Evolutionary conservation across 1,139 yeast species (phyloP).

Genomic region (Suhomyces chickasaworum): DNA sequence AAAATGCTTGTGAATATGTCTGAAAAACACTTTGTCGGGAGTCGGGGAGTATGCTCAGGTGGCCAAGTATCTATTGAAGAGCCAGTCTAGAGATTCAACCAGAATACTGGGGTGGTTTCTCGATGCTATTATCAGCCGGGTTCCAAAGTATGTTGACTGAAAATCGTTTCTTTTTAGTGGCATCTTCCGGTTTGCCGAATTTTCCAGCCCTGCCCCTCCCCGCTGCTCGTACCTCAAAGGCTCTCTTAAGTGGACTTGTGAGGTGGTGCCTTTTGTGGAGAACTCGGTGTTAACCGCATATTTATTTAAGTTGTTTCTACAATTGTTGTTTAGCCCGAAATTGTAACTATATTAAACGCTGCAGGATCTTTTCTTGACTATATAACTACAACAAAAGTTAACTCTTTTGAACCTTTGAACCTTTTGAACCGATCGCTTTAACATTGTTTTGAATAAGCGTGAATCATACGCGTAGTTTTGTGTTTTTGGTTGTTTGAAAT

Average conservation of each 20-base stretch:
- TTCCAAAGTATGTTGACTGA: background rate
- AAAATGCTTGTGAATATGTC: background rate
- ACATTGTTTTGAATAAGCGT: background rate
- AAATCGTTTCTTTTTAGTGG: background rate
- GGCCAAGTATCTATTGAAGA: too few relatives aligned
- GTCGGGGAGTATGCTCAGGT: background rate
- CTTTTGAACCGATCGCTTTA: background rate
- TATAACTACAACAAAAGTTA: background rate
- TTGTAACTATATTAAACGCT: background rate
- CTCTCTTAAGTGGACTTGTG: background rate
- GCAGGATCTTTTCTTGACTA: background rate
- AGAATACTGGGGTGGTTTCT: too few relatives aligned
- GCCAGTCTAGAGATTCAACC: too few relatives aligned
- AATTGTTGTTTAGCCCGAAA: background rate
- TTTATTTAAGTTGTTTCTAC: conserved; percentile 1
- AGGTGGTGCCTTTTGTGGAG: conserved; percentile 4
- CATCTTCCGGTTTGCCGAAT: background rate
- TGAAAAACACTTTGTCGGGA: too few relatives aligned
- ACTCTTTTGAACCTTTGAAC: background rate
- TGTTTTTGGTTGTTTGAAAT: background rate
- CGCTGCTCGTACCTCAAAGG: background rate
- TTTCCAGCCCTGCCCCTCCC: conserved; percentile 1
- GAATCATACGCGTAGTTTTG: background rate
- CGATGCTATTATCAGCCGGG: too few relatives aligned
- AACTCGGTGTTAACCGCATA: conserved; percentile 10